A percentile compares a stretch with the other conserved stretches of the same genome.
Conservation (phyloP, 2,329 filamentous ascomycete species). For the Thermothelomyces thermophilus region DNA sequence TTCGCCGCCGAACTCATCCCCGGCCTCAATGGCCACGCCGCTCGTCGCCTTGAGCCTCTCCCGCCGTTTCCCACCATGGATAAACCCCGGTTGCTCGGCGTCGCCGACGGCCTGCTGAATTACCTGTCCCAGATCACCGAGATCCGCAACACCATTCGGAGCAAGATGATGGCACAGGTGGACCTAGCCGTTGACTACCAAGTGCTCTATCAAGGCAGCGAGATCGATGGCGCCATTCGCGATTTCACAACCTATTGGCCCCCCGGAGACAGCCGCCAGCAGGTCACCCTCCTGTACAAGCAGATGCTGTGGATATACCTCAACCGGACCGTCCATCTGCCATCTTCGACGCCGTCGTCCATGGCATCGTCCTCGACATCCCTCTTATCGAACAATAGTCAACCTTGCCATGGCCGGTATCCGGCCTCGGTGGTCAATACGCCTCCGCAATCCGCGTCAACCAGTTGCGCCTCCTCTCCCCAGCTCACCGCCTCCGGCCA, state of each 20-base stretch:
- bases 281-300: constrained; percentile 53
- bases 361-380: constrained; percentile 20
- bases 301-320: constrained; percentile 62
- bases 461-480: constrained; percentile 34
- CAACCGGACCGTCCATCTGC: constrained; percentile 55
- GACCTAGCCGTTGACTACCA: constrained; percentile 68
- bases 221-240: constrained; percentile 68
- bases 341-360: constrained; percentile 26
- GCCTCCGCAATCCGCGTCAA: constrained; percentile 27
- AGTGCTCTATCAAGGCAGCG: constrained; percentile 63
- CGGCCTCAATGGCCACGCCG: constrained; percentile 33
- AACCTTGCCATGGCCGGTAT: constrained; percentile 11
- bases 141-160: constrained; percentile 67
- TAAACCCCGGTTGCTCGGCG: constrained; percentile 61
- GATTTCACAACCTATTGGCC: constrained; percentile 65
- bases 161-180: constrained; percentile 53
- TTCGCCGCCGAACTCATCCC: constrained; percentile 57
- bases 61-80: constrained; percentile 37
- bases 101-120: constrained; percentile 74
- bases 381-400: constrained; percentile 16
- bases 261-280: constrained; percentile 48
- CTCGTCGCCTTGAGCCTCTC: constrained; percentile 37
- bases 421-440: constrained; percentile 23
- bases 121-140: constrained; percentile 73
- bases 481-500: constrained; percentile 13